Conservation (phyloP, 371 early-diverging fungal species). For the Mucor racemosus region DNA sequence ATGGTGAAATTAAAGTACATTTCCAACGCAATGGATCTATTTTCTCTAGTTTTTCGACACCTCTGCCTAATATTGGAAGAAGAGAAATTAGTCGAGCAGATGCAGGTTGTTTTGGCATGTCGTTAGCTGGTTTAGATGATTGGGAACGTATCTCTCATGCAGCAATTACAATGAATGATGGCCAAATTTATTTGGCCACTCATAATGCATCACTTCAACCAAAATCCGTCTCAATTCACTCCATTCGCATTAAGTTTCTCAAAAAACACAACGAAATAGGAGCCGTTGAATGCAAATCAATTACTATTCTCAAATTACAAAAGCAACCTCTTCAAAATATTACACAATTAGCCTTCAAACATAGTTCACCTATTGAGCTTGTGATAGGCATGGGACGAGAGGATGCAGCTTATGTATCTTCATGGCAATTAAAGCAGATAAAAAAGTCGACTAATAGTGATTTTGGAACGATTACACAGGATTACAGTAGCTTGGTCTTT, state of each 20-base stretch:
- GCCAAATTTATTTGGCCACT: constrained; percentile 38
- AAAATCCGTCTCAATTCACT: constrained; percentile 34
- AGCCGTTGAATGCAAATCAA: constrained; percentile 18
- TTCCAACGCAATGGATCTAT: constrained; percentile 47
- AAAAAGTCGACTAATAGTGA: constrained; percentile 15
- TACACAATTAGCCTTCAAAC: constrained; percentile 19
- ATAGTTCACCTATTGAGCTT: constrained; percentile 4
- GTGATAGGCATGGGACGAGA: constrained; percentile 23
- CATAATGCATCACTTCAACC: constrained; percentile 40
- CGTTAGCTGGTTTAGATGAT: constrained; percentile 35
- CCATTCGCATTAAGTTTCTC: constrained; percentile 43
- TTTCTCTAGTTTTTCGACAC: constrained; percentile 44
- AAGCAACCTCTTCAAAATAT: constrained; percentile 1
- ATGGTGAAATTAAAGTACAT: constrained; percentile 51
- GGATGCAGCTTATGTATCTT: constrained; percentile 18
- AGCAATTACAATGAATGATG: constrained; percentile 32
- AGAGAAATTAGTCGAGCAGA: constrained; percentile 33
- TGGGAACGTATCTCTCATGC: constrained; percentile 57
- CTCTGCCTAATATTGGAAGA: constrained; percentile 37
- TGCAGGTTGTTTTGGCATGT: constrained; percentile 46
- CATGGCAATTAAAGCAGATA: constrained; percentile 26
- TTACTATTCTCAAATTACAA: constrained; percentile 9
- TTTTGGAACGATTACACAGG: constrained; percentile 13
- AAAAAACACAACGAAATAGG: constrained; percentile 7
- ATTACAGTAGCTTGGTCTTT: constrained; percentile 11